Conservation (phyloP, 495 filamentous ascomycete species). For the Polyplosphaeria fusca region DNA sequence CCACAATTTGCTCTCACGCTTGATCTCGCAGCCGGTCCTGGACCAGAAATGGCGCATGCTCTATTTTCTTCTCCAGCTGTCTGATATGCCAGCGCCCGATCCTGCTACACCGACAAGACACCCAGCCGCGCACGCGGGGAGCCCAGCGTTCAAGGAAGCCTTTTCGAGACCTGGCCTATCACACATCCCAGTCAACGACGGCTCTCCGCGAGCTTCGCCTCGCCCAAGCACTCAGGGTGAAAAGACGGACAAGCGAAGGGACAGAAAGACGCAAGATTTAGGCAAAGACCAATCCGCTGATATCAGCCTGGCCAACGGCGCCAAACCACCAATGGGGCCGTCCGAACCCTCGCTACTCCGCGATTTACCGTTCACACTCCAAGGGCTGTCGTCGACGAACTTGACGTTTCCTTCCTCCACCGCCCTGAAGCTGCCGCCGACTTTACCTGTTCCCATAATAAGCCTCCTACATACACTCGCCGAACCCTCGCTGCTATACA, state of each 20-base stretch:
- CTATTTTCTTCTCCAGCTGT: conserved; percentile 80
- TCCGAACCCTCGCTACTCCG: conserved; percentile 74
- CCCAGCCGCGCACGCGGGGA: conserved; percentile 9
- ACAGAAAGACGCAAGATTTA: conserved; percentile 58
- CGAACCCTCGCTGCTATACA: conserved; percentile 88
- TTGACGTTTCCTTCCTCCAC: conserved; percentile 67
- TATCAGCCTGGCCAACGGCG: background rate
- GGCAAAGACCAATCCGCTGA: conserved; percentile 52
- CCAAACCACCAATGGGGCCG: conserved; percentile 18
- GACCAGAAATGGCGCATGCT: conserved; percentile 96
- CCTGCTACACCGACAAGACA: conserved; percentile 21
- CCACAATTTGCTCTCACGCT: conserved; percentile 79
- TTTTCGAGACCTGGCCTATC: conserved; percentile 55
- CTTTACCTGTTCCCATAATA: conserved; percentile 77
- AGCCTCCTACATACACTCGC: conserved; percentile 86
- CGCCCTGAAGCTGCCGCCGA: conserved; percentile 68
- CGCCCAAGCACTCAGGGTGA: conserved; percentile 12
- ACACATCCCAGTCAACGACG: conserved; percentile 41
- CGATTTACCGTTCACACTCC: conserved; percentile 90
- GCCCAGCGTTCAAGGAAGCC: conserved; percentile 49
- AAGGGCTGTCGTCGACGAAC: conserved; percentile 84
- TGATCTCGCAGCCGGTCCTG: conserved; percentile 85
- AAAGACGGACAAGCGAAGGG: conserved; percentile 63
- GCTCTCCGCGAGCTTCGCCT: conserved; percentile 18
- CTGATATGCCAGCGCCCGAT: conserved; percentile 45